These are phyloP conservation scores for Stenocarpella maydis DNA, from an alignment of 2,329 filamentous ascomycete species.

Conservation along the genomic window DNA sequence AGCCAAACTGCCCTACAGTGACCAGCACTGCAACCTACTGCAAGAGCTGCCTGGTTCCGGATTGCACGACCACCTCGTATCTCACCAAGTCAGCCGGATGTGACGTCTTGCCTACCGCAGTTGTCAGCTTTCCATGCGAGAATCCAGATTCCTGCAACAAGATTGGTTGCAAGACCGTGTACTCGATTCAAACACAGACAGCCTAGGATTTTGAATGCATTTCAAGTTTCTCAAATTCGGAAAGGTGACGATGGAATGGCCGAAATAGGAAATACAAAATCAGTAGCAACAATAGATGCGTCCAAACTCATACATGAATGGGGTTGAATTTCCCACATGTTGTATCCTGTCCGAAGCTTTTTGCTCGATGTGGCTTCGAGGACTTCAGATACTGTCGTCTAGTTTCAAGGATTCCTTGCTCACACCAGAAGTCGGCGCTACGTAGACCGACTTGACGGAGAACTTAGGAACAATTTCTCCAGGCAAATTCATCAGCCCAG, in stretches of 20 bases:
- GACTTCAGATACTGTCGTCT: not conserved
- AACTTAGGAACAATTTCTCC: not conserved
- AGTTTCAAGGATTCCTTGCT: not conserved
- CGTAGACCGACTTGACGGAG: not conserved
- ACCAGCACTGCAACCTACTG: conserved; percentile 21
- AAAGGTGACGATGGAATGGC: not conserved
- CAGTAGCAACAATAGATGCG: not conserved
- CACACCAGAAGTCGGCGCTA: too few species aligned
- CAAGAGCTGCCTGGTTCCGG: conserved; percentile 22
- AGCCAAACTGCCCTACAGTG: conserved; percentile 13
- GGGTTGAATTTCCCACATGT: too few species aligned
- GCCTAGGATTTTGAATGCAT: not conserved
- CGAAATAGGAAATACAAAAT: not conserved
- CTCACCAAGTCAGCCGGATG: conserved; percentile 13
- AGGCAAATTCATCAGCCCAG: not conserved
- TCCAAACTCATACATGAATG: not conserved
- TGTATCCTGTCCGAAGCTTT: not conserved
- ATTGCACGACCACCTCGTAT: conserved; percentile 21
- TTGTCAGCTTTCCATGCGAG: conserved; percentile 15
- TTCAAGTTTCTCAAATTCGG: accelerated
- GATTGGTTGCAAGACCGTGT: conserved; percentile 25
- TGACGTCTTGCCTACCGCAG: conserved; percentile 2
- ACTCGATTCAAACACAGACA: conserved; percentile 13
- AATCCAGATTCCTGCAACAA: conserved; percentile 9
- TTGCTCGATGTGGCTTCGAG: not conserved